Percentiles rank a stretch among this genome's conserved stretches.
Conservation (phyloP, 495 filamentous ascomycete species). For the Daldinia caldariorum region DNA sequence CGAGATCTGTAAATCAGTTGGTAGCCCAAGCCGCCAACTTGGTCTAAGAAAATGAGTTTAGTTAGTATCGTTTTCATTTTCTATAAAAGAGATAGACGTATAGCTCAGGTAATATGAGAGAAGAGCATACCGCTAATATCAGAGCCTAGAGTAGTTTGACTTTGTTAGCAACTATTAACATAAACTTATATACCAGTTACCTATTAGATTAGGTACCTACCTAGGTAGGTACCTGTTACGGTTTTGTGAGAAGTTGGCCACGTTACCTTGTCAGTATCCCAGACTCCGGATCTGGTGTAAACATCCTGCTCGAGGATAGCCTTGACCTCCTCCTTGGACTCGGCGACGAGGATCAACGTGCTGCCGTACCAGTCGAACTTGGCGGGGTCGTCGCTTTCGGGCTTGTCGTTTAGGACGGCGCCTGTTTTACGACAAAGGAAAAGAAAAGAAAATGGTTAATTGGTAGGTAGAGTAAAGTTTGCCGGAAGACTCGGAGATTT, state of each 20-base stretch:
- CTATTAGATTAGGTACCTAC: too few relatives aligned
- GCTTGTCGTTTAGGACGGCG: constrained; percentile 73
- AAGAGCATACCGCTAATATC: constrained; percentile 53
- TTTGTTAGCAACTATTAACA: constrained; percentile 12
- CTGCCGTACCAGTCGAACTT: constrained; percentile 74
- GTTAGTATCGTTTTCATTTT: constrained; percentile 37
- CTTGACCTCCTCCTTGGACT: constrained; percentile 73
- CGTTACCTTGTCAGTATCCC: constrained; percentile 80
- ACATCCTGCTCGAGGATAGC: constrained; percentile 75
- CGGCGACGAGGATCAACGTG: constrained; percentile 69
- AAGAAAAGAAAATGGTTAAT: background rate
- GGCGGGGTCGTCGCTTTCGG: constrained; percentile 66
- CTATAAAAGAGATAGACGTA: background rate
- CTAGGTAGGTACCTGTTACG: too few relatives aligned
- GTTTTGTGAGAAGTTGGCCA: constrained; percentile 11
- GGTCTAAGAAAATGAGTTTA: constrained; percentile 26
- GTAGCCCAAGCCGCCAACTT: constrained; percentile 45
- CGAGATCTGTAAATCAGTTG: background rate
- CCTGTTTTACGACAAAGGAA: constrained; percentile 53
- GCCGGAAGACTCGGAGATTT: background rate
- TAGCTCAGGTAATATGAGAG: background rate
- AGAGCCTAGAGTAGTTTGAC: constrained; percentile 42
- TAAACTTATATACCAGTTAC: too few relatives aligned
- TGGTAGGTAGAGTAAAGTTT: background rate
- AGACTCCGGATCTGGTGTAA: constrained; percentile 75